phyloP scores from a whole-genome alignment of 768 basidiomycete species.

The Wakefieldia striispora region DNA sequence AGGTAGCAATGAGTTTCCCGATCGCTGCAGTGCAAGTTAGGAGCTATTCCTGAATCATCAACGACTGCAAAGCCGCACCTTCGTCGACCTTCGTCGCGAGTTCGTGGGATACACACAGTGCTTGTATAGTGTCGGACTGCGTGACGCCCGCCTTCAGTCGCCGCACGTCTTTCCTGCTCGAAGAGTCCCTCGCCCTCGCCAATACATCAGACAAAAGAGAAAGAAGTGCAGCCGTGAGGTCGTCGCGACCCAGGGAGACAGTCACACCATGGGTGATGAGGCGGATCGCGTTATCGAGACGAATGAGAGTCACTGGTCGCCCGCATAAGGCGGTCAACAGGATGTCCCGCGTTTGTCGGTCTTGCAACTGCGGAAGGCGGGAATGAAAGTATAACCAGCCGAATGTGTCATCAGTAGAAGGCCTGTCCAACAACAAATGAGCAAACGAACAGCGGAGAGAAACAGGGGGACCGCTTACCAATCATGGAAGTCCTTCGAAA shows the following conservation, averaged over 20 bases:
- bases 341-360: slow-evolving; percentile 25
- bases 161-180: slow-evolving; percentile 32
- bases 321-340: slow-evolving; percentile 37
- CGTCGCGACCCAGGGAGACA: slow-evolving; percentile 16
- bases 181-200: slow-evolving; percentile 18
- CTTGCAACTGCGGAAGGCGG: slow-evolving; percentile 17
- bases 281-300: slow-evolving; percentile 37
- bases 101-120: slow-evolving; percentile 32
- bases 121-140: slow-evolving; percentile 32
- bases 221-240: slow-evolving; percentile 33
- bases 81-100: slow-evolving; percentile 28
- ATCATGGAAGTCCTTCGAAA: slow-evolving; percentile 11
- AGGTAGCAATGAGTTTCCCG: slow-evolving; percentile 35
- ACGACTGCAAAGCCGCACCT: slow-evolving; percentile 27
- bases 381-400: slow-evolving; percentile 45
- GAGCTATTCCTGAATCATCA: neutral
- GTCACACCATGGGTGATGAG: slow-evolving; percentile 38
- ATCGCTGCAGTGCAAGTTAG: slow-evolving; percentile 37
- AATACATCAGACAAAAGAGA: slow-evolving; percentile 40
- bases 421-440: slow-evolving; percentile 8
- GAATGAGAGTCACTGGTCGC: slow-evolving; percentile 20
- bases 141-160: slow-evolving; percentile 44
- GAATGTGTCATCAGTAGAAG: slow-evolving; percentile 31
- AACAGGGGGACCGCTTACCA: slow-evolving; percentile 25
- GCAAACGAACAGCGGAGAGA: neutral